phyloP scores from a whole-genome alignment of 192 early-diverging fungal species.

The Kickxella alabastrina region DNA sequence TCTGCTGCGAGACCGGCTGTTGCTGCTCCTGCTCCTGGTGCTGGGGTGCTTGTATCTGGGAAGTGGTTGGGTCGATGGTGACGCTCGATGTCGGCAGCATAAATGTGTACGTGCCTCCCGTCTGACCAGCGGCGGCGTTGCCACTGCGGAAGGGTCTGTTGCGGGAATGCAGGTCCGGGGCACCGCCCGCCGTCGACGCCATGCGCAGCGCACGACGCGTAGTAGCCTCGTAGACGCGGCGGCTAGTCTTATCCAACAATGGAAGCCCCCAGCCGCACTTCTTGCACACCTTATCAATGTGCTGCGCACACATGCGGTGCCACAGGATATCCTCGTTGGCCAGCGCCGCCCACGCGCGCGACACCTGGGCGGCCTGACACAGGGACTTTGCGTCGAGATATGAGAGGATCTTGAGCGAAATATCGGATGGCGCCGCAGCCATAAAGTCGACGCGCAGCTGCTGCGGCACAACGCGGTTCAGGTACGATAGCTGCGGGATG shows the following conservation, averaged over 20 bases:
- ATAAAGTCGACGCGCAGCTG: constrained; percentile 83
- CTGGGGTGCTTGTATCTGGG: neutral
- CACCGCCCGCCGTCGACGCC: constrained; percentile 10
- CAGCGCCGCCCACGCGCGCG: constrained; percentile 70
- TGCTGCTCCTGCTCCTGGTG: constrained; percentile 11
- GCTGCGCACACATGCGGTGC: constrained; percentile 97
- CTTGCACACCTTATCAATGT: constrained; percentile 92
- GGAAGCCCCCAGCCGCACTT: constrained; percentile 98
- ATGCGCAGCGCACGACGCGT: constrained; percentile 35
- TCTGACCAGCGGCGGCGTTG: neutral
- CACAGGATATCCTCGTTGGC: constrained; percentile 93
- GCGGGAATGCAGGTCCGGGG: constrained; percentile 2
- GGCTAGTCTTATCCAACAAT: constrained; percentile 62
- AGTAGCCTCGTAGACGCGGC: constrained; percentile 51
- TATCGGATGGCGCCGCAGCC: constrained; percentile 67
- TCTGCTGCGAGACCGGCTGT: constrained; percentile 7
- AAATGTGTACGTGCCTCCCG: constrained; percentile 14
- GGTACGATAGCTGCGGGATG: constrained; percentile 81
- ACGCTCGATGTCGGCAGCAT: constrained; percentile 17
- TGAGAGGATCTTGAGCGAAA: constrained; percentile 79
- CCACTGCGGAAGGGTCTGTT: neutral
- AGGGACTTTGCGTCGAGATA: constrained; percentile 90
- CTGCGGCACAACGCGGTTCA: constrained; percentile 65
- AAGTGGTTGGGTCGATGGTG: constrained; percentile 10
- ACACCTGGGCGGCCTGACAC: constrained; percentile 88